These are phyloP conservation scores for Pseudogymnoascus sp. DNA, from an alignment of 2,329 filamentous ascomycete species.

Conservation along the genomic window DNA sequence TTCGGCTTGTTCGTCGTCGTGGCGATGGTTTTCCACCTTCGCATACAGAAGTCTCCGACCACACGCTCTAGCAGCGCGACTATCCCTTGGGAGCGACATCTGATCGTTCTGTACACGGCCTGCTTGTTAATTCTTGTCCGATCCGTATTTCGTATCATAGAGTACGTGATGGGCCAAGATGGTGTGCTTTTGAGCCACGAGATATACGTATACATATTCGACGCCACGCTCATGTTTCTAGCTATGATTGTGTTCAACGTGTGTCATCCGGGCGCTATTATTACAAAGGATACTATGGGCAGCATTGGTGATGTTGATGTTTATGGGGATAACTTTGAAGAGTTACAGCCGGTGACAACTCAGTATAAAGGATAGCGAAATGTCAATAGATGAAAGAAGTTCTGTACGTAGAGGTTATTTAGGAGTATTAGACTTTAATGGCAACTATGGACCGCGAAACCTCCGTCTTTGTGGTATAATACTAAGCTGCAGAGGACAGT, in stretches of 20 bases:
- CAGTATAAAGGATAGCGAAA: too few species aligned
- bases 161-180: slow-evolving; percentile 40
- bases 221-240: slow-evolving; percentile 39
- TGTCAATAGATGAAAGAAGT: too few species aligned
- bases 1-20: slow-evolving; percentile 44
- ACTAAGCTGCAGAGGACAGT: too few species aligned
- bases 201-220: slow-evolving; percentile 42
- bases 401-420: too few species aligned
- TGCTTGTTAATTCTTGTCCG: slow-evolving; percentile 43
- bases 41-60: not conserved
- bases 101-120: slow-evolving; percentile 37
- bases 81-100: slow-evolving; percentile 29
- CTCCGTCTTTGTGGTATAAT: too few species aligned
- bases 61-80: too few species aligned
- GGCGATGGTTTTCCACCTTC: too few species aligned
- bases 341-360: too few species aligned
- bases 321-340: too few species aligned
- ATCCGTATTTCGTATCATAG: slow-evolving; percentile 42
- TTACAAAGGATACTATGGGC: not conserved
- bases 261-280: slow-evolving; percentile 32
- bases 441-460: too few species aligned
- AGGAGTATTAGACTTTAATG: too few species aligned
- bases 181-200: slow-evolving; percentile 39
- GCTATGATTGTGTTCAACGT: slow-evolving; percentile 34
- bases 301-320: too few species aligned